A percentile compares a stretch with the other conserved stretches of the same genome.
phyloP scores from a whole-genome alignment of 2,329 filamentous ascomycete species.

The Cladorrhinum sp. region DNA sequence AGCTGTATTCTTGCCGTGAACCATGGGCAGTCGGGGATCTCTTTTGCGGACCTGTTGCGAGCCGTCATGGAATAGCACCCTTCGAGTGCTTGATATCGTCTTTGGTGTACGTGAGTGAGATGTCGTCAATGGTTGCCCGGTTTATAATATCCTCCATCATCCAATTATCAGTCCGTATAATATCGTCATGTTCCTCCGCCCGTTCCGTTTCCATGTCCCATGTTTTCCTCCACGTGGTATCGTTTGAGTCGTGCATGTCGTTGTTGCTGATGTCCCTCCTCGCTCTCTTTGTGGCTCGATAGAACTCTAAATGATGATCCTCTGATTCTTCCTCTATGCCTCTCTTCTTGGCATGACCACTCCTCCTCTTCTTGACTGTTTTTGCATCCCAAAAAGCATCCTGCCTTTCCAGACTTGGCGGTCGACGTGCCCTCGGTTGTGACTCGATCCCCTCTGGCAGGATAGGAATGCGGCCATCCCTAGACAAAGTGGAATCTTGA shows the following conservation, averaged over 20 bases:
- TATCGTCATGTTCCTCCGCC: not conserved
- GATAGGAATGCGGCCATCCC: not conserved
- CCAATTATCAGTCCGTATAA: not conserved
- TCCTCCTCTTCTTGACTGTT: slow-evolving; percentile 35
- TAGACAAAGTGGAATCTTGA: not conserved
- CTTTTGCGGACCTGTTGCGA: slow-evolving; percentile 43
- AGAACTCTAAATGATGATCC: too few species aligned
- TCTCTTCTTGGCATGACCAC: too few species aligned
- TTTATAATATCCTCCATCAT: not conserved
- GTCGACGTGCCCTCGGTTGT: slow-evolving; percentile 30
- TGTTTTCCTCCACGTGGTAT: slow-evolving; percentile 14
- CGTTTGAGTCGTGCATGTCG: not conserved
- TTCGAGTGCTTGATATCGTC: slow-evolving; percentile 36
- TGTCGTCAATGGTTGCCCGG: not conserved
- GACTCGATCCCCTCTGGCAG: not conserved
- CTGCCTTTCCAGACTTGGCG: slow-evolving; percentile 44
- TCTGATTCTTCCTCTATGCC: not conserved
- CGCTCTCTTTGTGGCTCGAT: not conserved
- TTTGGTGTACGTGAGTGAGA: not conserved
- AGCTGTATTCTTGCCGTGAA: slow-evolving; percentile 23
- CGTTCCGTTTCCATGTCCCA: slow-evolving; percentile 1
- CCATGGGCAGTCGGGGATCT: slow-evolving; percentile 28
- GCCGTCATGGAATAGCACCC: slow-evolving; percentile 44
- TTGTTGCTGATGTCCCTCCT: not conserved
- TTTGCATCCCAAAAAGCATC: slow-evolving; percentile 45